Base-by-base conservation (phyloP, 441 rosid species). In the Eruca vesicaria region DNA sequence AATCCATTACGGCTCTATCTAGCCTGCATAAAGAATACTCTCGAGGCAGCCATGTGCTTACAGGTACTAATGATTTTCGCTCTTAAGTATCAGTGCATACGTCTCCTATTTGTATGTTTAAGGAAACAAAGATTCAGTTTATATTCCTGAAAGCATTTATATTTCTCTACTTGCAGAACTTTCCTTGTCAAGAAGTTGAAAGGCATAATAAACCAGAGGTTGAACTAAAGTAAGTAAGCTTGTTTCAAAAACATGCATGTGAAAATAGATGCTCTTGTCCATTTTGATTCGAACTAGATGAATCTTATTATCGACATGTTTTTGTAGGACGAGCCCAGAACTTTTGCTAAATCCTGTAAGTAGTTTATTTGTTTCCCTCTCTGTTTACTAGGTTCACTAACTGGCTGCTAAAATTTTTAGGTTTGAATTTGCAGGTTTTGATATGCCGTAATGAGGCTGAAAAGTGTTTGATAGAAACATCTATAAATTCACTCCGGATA, bases 181-280 rank as follows among this genome's bases (percentile, higher is more conserved):
- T 95, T 79, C 99, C 98, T 59, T 95, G 98, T 83, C 98, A 95
- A 87, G 99, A 95, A 87, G 99, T 95, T 74, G 99, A 95, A 78
- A 86, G 99, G 86, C 97, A 95, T 84, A 95, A 95, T 83, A 95
- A 95, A 80, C 99, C 99, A 50, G 99, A 95, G 85, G 96, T 91
- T 83, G 98, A 95, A 82, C 88, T 95, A 21, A 91, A 91, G 99
- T 93, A 93, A 73, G 96, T 84, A 82, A 76, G 74, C 70, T 52
- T 18, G 62, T 67, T 38, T 59, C 62, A 53, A 32, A 41, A 73
- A 73, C 66, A 69, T 69, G 55, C 55, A 73, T 79, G 64, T 74
- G n/a, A n/a, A n/a, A n/a, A n/a, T n/a, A n/a, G 41, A 48, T 74
- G 59, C 59, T 56, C 35, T 50, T 69, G 11, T 74, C 35, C 16